Conservation (phyloP, 306 rosid species). For the Lablab purpureus region DNA sequence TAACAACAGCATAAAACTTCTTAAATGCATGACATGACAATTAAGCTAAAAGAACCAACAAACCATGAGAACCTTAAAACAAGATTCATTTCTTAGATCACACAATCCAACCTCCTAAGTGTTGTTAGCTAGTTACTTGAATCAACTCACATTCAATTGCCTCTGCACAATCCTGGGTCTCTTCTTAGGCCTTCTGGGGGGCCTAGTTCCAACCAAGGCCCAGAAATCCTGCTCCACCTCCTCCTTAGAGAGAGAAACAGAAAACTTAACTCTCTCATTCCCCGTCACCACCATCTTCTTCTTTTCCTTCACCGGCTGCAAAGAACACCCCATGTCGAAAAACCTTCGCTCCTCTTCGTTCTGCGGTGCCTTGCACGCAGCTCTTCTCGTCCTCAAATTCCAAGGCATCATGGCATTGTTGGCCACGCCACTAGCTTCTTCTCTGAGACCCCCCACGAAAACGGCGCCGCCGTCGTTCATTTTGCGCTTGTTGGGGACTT, state of each 20-base stretch:
- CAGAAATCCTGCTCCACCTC: constrained; percentile 65
- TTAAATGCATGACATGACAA: not conserved
- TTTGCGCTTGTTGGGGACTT: constrained; percentile 41
- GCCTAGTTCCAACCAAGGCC: constrained; percentile 51
- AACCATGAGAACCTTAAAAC: not conserved
- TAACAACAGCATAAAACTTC: not conserved
- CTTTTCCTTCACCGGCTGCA: constrained; percentile 44
- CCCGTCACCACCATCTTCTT: constrained; percentile 10
- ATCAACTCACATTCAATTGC: constrained; percentile 59
- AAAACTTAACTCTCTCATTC: constrained; percentile 44
- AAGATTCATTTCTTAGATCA: not conserved
- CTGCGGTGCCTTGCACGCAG: constrained; percentile 61
- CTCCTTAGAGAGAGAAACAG: constrained; percentile 56
- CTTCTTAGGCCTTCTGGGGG: constrained; percentile 66
- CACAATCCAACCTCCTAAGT: not conserved
- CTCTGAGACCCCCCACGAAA: not conserved
- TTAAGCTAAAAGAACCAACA: not conserved
- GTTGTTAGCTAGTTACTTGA: not conserved
- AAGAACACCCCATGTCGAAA: constrained; percentile 44
- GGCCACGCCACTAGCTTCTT: constrained; percentile 8
- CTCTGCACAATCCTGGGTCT: constrained; percentile 64
- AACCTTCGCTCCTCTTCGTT: constrained; percentile 46
- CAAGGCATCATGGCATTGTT: constrained; percentile 57
- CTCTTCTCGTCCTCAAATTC: constrained; percentile 70
- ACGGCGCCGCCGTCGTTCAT: constrained; percentile 7